Evolutionary conservation across 768 basidiomycete genomes (phyloP), one percentile per base, ranked within the genome.

Genomic region (Suillus sp.): DNA sequence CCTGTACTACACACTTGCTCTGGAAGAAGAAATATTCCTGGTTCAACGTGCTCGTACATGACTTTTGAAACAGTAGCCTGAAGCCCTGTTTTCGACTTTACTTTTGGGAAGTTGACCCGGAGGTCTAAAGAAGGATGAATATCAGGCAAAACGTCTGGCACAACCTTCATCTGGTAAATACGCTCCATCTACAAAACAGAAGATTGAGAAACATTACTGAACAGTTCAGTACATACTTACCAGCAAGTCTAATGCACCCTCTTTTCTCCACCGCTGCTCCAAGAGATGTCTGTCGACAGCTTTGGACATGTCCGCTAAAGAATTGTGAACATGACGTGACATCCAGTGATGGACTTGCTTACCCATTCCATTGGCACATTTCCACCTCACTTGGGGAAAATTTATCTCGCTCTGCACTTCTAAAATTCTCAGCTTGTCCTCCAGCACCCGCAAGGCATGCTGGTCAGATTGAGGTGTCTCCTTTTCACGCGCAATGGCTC

Each of bases 141-240:
- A 42, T 78, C 78, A 1, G 92, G 86, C 20, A 98, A 73, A 13
- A 96, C 78, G 71, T 99, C 96, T 0, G 96, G 96, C 2, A 97
- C 81, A 62, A 99, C 88, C 57, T 88, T 78, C 93, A 97, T 94
- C 77, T 95, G 92, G 68, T 93, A 83, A 51, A 99, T 71, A 71
- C 96, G 90, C 72, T 97, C 92, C 94, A 97, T 97, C 91, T 95
- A 71, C 8, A 35, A 35, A 22, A 45, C 10, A 38, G 27, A 57
- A 35, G 51, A n/a, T 27, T 25, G 38, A 57, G 54, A 34, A 32
- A 56, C 1, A 14, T 48, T n/a, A 22, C 14, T 4, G 34, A 27
- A 27, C 10, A 14, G 34, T 16, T 6, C 34, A 35, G 48, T 20
- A 20, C 16, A 18, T 8, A 38, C 63, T 16, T 37, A 94, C 95